phyloP scores from a whole-genome alignment of 2,329 filamentous ascomycete species.

The Thielaviopsis populi region DNA sequence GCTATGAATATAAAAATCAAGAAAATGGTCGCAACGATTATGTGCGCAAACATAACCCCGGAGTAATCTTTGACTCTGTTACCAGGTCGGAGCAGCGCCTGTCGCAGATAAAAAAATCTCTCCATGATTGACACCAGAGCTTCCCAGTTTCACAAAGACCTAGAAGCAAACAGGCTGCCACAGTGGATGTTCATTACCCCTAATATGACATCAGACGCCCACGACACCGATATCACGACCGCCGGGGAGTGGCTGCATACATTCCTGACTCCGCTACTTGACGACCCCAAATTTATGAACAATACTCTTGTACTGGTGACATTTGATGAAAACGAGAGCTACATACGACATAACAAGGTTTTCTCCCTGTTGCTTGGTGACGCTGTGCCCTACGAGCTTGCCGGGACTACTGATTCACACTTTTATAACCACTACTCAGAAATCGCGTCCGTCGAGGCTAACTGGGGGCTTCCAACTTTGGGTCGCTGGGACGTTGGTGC shows the following conservation, averaged over 20 bases:
- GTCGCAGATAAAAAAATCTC: conserved; percentile 61
- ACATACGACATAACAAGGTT: conserved; percentile 51
- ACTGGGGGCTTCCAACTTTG: conserved; percentile 55
- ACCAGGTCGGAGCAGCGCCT: conserved; percentile 44
- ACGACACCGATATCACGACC: conserved; percentile 55
- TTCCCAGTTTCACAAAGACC: conserved; percentile 49
- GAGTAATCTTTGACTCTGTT: conserved; percentile 51
- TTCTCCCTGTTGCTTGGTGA: conserved; percentile 60
- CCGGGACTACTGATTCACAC: conserved; percentile 51
- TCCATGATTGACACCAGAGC: conserved; percentile 28
- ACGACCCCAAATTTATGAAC: conserved; percentile 55
- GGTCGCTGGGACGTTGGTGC: conserved; percentile 59
- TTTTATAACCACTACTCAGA: conserved; percentile 63
- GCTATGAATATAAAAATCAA: conserved; percentile 47
- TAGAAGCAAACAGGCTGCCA: conserved; percentile 46
- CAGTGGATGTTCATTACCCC: conserved; percentile 60
- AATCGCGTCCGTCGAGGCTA: conserved; percentile 50
- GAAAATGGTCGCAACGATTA: conserved; percentile 56
- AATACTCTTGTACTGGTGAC: conserved; percentile 62
- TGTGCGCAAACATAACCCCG: conserved; percentile 66
- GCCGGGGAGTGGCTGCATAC: conserved; percentile 52
- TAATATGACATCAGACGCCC: conserved; percentile 63
- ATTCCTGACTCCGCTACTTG: conserved; percentile 57
- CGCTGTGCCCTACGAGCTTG: conserved; percentile 47
- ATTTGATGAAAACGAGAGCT: conserved; percentile 66